These are phyloP conservation scores for Penicillium samsonianum DNA, from an alignment of 495 filamentous ascomycete genomes.

Conservation along the genomic window DNA sequence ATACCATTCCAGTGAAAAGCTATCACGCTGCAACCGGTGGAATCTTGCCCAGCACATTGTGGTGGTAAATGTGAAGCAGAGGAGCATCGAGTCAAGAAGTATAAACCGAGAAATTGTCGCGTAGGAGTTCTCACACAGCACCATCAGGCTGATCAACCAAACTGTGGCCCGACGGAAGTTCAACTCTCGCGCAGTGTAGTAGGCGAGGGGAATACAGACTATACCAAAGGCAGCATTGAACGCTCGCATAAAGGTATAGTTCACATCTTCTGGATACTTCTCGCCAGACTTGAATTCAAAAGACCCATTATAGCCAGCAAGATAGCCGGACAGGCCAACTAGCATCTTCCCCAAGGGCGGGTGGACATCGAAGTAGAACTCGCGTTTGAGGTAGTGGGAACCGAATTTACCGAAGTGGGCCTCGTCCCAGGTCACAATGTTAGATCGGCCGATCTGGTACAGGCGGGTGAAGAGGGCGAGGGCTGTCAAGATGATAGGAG, in stretches of 20 bases:
- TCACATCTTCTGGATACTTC: slow-evolving; percentile 85
- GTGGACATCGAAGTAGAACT: slow-evolving; percentile 99
- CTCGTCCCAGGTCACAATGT: slow-evolving; percentile 99
- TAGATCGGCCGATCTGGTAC: slow-evolving; percentile 92
- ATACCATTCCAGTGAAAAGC: slow-evolving; percentile 89
- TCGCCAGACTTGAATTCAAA: slow-evolving; percentile 99
- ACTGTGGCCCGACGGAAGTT: slow-evolving; percentile 82
- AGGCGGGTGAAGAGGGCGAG: slow-evolving; percentile 91
- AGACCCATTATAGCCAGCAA: slow-evolving; percentile 97
- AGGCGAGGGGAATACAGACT: slow-evolving; percentile 89
- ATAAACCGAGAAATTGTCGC: slow-evolving; percentile 98
- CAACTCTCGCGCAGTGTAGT: slow-evolving; percentile 89
- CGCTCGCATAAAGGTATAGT: slow-evolving; percentile 97
- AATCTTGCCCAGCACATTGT: slow-evolving; percentile 96
- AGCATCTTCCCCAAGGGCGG: slow-evolving; percentile 98
- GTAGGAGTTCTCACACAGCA: slow-evolving; percentile 97
- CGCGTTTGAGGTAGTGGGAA: slow-evolving; percentile 96
- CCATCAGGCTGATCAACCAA: slow-evolving; percentile 95
- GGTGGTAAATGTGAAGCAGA: slow-evolving; percentile 97
- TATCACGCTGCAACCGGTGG: slow-evolving; percentile 77
- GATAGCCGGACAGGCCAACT: slow-evolving; percentile 90
- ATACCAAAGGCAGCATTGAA: slow-evolving; percentile 97
- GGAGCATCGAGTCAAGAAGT: slow-evolving; percentile 94
- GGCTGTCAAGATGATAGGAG: slow-evolving; percentile 83
- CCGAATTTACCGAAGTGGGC: slow-evolving; percentile 99